Evolutionary conservation across 75 land plant species (phyloP), one percentile per base, ranked within the genome.

Genomic region (Picea sitchensis): DNA sequence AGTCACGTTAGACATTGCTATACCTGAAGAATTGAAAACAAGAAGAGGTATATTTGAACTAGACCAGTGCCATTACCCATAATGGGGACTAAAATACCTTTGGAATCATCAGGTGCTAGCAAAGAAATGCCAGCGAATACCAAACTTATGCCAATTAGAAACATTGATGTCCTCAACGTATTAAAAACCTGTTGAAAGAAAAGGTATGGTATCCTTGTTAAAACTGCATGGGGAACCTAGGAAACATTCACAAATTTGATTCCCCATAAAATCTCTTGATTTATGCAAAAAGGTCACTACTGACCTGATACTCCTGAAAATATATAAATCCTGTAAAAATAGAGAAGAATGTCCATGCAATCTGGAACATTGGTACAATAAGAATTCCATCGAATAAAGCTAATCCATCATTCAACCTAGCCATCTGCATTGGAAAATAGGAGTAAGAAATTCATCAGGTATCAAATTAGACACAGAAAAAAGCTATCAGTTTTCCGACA

Each of bases 301-400:
- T 65, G 17, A 97, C 99, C 93, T 92, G 94, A 84, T 95, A 98
- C 81, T 98, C 99, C 80, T 94, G 91, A 78, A 98, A 98, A 81
- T 98, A 98, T 59, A 98, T 84, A 87, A 98, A 95, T 75, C 99
- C 99, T 62, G 99, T 98, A 82, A 98, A 98, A 31, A 98, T 98
- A 68, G 99, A 98, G 79, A 98, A 98, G 77, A 93, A 95, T 32
- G 99, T 98, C 99, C 99, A 98, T 60, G 86, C 92, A 84, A 98
- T 98, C 84, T 98, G 99, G 72, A 98, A 91, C 99, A 98, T 98
- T 12, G 99, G 99, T 41, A 98, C 96, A 76, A 98, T 98, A 41
- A 98, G 89, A 59, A 98, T 98, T 74, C 93, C 96, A 91, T 98
- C 99, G 76, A 93, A 98, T 65, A 93, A 75, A 15, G 99, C 86